Conservation (phyloP, 2,329 filamentous ascomycete species). For the Juglanconis juglandina region DNA sequence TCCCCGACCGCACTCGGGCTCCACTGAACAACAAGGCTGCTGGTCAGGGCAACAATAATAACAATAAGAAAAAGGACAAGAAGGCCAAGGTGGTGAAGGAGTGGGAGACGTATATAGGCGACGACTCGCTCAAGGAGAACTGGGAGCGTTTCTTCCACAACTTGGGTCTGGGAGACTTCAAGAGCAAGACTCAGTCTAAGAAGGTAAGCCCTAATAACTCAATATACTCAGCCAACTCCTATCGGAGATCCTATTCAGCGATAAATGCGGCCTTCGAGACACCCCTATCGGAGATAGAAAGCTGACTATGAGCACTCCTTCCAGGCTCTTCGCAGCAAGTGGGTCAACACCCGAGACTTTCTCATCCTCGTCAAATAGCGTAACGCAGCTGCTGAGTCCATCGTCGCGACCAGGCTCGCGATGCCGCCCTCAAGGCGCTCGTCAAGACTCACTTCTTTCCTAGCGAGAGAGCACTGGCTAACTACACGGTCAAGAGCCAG, state of each 20-base stretch:
- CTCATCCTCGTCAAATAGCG: conserved; percentile 30
- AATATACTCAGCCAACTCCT: no score
- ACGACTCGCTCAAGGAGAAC: conserved; percentile 31
- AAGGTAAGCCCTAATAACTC: conserved; percentile 30
- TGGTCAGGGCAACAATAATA: background rate
- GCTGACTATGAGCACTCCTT: background rate
- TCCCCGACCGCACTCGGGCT: no score
- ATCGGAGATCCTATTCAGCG: no score
- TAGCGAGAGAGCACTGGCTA: conserved; percentile 28
- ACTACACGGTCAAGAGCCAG: conserved; percentile 31
- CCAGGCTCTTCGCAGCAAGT: conserved; percentile 39
- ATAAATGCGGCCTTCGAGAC: no score
- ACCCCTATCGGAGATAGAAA: no score
- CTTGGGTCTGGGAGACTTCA: conserved; percentile 33
- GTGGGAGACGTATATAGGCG: conserved; percentile 26
- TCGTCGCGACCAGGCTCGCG: background rate
- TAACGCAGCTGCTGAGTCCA: background rate
- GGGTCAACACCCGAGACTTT: conserved; percentile 50
- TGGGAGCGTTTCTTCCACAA: conserved; percentile 45
- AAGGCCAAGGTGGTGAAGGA: background rate
- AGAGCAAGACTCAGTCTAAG: conserved; percentile 42
- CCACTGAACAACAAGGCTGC: no score
- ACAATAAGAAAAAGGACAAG: background rate
- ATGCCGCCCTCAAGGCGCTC: conserved; percentile 6
- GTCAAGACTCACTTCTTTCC: conserved; percentile 30